phyloP scores from a whole-genome alignment of 768 basidiomycete species.

The Panaeolus cyanescens region DNA sequence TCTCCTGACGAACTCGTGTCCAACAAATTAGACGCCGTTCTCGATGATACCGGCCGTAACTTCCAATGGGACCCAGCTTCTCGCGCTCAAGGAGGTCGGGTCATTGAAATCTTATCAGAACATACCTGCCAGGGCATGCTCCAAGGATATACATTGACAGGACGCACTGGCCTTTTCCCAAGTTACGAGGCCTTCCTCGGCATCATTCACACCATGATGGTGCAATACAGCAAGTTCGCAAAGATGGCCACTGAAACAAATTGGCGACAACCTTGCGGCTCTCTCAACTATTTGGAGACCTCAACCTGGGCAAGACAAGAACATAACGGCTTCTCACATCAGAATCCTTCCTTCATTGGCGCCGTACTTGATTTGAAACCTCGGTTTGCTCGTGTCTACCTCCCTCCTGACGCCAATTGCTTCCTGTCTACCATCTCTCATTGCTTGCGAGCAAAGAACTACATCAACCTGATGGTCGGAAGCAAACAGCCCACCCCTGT shows the following conservation, averaged over 20 bases:
- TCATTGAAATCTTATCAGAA: conserved; percentile 88
- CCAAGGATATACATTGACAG: conserved; percentile 91
- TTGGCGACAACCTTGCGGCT: conserved; percentile 74
- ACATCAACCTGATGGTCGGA: conserved; percentile 87
- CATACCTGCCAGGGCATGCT: conserved; percentile 91
- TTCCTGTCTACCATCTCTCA: conserved; percentile 83
- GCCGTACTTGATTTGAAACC: conserved; percentile 83
- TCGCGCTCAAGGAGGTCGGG: conserved; percentile 74
- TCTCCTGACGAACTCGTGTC: conserved; percentile 88
- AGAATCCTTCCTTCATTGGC: conserved; percentile 84
- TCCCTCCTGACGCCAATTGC: conserved; percentile 91
- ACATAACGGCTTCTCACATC: conserved; percentile 90
- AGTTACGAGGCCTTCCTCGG: conserved; percentile 92
- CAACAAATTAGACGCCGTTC: conserved; percentile 85
- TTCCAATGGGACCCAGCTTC: conserved; percentile 83
- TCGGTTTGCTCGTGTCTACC: conserved; percentile 70
- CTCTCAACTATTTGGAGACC: conserved; percentile 86
- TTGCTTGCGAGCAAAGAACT: conserved; percentile 82
- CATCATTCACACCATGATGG: conserved; percentile 89
- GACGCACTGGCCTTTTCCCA: conserved; percentile 83
- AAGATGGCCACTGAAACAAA: conserved; percentile 77
- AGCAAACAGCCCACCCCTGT: conserved; percentile 82
- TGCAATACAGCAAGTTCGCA: conserved; percentile 85
- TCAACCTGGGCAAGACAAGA: conserved; percentile 86
- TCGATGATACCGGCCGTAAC: conserved; percentile 68